These are phyloP conservation scores for Trichophaea hybrida DNA, from an alignment of 2,329 filamentous ascomycete species.

Conservation along the genomic window DNA sequence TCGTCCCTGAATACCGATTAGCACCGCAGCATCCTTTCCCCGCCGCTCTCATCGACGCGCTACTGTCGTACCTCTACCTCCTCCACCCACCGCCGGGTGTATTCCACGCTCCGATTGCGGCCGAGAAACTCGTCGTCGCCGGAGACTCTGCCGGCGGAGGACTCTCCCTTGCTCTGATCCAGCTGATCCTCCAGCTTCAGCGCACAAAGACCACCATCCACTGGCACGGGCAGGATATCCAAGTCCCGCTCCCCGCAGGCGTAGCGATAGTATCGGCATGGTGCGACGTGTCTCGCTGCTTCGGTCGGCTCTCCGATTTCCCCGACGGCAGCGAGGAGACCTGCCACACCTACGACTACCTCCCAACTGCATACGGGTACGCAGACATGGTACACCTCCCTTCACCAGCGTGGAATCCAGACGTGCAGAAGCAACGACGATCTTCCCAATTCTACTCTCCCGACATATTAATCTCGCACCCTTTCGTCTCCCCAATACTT, in stretches of 20 bases:
- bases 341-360: slow-evolving; percentile 45
- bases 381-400: slow-evolving; percentile 30
- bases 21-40: slow-evolving; percentile 64
- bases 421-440: slow-evolving; percentile 39
- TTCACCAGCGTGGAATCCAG: slow-evolving; percentile 40
- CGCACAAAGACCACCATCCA: slow-evolving; percentile 34
- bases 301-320: slow-evolving; percentile 36
- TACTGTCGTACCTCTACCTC: slow-evolving; percentile 57
- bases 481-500: slow-evolving; percentile 50
- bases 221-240: slow-evolving; percentile 47
- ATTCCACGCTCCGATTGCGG: slow-evolving; percentile 49
- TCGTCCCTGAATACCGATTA: slow-evolving; percentile 60
- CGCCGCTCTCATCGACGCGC: slow-evolving; percentile 54
- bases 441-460: slow-evolving; percentile 39
- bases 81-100: slow-evolving; percentile 56
- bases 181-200: slow-evolving; percentile 51
- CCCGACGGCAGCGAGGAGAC: slow-evolving; percentile 34
- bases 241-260: slow-evolving; percentile 53
- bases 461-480: slow-evolving; percentile 46
- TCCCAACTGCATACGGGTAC: slow-evolving; percentile 35
- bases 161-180: slow-evolving; percentile 50
- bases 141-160: slow-evolving; percentile 69
- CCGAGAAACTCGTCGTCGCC: slow-evolving; percentile 53
- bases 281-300: slow-evolving; percentile 52
- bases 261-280: slow-evolving; percentile 51